phyloP scores from a whole-genome alignment of 2,329 filamentous ascomycete genomes.

The Arthrinium phaeospermum region DNA sequence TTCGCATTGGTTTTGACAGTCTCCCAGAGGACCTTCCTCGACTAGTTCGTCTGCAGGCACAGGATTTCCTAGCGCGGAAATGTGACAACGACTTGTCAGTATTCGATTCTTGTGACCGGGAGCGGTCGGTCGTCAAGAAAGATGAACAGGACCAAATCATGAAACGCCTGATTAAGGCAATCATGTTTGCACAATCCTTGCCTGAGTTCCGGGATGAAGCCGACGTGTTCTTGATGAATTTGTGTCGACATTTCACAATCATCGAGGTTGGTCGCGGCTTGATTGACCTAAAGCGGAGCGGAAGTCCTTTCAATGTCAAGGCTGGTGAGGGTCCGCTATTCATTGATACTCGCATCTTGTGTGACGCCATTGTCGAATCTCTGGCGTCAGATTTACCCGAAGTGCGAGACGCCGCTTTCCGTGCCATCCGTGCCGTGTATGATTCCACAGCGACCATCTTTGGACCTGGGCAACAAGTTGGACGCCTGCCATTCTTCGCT shows the following conservation, averaged over 20 bases:
- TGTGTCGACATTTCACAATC: conserved; percentile 89
- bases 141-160: conserved; percentile 80
- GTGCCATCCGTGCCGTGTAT: conserved; percentile 78
- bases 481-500: conserved; percentile 82
- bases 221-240: conserved; percentile 74
- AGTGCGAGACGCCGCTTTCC: conserved; percentile 83
- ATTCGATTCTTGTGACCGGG: conserved; percentile 77
- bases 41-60: conserved; percentile 84
- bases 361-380: conserved; percentile 88
- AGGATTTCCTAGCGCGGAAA: conserved; percentile 79
- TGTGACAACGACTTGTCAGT: conserved; percentile 72
- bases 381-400: conserved; percentile 82
- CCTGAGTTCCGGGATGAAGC: conserved; percentile 81
- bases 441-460: conserved; percentile 80
- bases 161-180: conserved; percentile 86
- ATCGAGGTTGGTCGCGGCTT: conserved; percentile 89
- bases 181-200: conserved; percentile 84
- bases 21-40: conserved; percentile 89
- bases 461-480: conserved; percentile 72
- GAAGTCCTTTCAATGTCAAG: conserved; percentile 81
- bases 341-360: conserved; percentile 85
- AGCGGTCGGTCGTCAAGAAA: conserved; percentile 87
- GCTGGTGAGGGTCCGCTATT: conserved; percentile 86
- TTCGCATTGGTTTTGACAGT: conserved; percentile 85
- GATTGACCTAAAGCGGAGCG: conserved; percentile 76